A percentile compares a stretch with the other conserved stretches of the same genome.
Evolutionary conservation across 2,329 filamentous ascomycete genomes (phyloP).

Genomic region (Stachybotrys chlorohalonatus): DNA sequence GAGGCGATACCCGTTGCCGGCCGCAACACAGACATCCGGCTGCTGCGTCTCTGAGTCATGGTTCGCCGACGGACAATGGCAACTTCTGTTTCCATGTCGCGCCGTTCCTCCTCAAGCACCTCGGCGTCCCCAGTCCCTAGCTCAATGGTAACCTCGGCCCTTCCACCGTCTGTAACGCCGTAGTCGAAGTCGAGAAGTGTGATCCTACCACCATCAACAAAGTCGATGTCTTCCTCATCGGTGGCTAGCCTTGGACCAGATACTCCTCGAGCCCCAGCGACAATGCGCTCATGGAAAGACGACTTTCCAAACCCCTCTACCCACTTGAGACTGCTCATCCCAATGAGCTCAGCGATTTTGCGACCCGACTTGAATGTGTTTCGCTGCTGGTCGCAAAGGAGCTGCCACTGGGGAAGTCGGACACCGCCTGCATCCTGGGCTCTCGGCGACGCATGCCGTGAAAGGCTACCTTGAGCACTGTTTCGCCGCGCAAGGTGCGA

Average conservation of each 20-base stretch:
- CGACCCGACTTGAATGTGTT: conserved; percentile 63
- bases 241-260: conserved; percentile 45
- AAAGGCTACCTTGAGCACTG: conserved; percentile 16
- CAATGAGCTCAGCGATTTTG: conserved; percentile 55
- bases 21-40: conserved; percentile 37
- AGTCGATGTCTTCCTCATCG: conserved; percentile 64
- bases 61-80: conserved; percentile 70
- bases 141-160: conserved; percentile 57
- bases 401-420: conserved; percentile 57
- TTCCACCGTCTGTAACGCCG: conserved; percentile 42
- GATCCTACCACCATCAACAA: conserved; percentile 70
- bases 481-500: conserved; percentile 19
- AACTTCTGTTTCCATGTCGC: conserved; percentile 69
- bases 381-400: conserved; percentile 56
- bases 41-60: conserved; percentile 51
- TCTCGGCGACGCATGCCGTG: conserved; percentile 21
- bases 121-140: conserved; percentile 64
- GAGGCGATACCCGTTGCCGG: conserved; percentile 36
- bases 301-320: conserved; percentile 46
- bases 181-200: conserved; percentile 68
- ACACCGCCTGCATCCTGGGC: conserved; percentile 17
- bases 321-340: conserved; percentile 63
- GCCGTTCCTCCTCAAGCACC: conserved; percentile 61
- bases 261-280: conserved; percentile 66
- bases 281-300: conserved; percentile 45